phyloP scores from a whole-genome alignment of 495 filamentous ascomycete genomes.

The Neurospora sp. region DNA sequence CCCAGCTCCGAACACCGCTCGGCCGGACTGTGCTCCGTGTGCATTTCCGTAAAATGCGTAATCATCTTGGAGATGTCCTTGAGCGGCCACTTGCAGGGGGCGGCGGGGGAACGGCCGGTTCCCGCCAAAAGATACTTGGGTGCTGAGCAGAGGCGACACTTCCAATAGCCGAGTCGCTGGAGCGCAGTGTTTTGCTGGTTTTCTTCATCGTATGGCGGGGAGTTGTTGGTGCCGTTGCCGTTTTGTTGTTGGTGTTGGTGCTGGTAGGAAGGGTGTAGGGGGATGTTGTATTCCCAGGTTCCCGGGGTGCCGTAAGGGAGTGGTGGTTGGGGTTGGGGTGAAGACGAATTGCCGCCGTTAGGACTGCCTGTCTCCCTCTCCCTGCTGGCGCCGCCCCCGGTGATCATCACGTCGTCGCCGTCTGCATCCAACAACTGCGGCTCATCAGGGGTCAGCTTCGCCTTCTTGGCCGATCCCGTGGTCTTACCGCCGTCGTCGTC shows the following conservation, averaged over 20 bases:
- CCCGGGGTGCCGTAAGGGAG: background rate
- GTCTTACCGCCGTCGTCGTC: background rate
- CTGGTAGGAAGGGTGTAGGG: background rate
- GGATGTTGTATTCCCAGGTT: background rate
- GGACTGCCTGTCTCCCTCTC: background rate
- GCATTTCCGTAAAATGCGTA: constrained; percentile 35
- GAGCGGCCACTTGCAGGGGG: constrained; percentile 37
- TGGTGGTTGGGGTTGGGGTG: background rate
- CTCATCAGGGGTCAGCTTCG: background rate
- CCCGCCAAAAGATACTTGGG: constrained; percentile 30
- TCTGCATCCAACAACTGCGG: background rate
- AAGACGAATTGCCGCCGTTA: background rate
- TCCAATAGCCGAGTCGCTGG: constrained; percentile 36
- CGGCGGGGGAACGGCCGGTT: constrained; percentile 27
- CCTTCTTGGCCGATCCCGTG: background rate
- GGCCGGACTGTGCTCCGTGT: constrained; percentile 25
- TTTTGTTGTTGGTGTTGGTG: background rate
- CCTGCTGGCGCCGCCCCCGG: background rate
- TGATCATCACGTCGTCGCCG: background rate
- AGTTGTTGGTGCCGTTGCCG: background rate
- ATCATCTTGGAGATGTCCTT: constrained; percentile 38
- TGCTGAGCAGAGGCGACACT: constrained; percentile 32
- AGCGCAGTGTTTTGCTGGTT: constrained; percentile 10
- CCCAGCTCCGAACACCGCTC: constrained; percentile 34
- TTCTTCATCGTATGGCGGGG: background rate